phyloP scores from a whole-genome alignment of 345 rosid genomes.

The Raphanus sativus region DNA sequence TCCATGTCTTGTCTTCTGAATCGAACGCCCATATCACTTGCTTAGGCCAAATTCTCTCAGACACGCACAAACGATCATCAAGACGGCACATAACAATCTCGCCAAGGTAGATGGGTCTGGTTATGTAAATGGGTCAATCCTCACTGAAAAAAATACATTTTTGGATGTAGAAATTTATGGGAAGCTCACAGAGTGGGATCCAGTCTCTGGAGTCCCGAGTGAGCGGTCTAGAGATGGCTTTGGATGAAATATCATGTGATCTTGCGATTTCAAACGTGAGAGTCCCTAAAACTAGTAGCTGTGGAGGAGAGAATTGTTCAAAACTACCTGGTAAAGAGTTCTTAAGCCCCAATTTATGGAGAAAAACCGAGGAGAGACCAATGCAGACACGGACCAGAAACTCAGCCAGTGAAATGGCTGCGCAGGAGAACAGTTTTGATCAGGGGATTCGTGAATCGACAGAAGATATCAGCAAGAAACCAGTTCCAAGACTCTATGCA shows the following conservation, averaged over 20 bases:
- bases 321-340: constrained; percentile 82
- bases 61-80: neutral
- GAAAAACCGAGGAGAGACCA: constrained; percentile 56
- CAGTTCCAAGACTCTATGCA: constrained; percentile 35
- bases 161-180: too few species aligned
- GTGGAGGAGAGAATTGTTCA: constrained; percentile 66
- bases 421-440: constrained; percentile 32
- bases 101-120: too few species aligned
- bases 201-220: too few species aligned
- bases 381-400: constrained; percentile 18
- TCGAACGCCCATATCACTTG: neutral
- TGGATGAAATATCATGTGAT: constrained; percentile 6
- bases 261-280: constrained; percentile 73
- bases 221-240: too few species aligned
- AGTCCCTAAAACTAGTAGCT: constrained; percentile 40
- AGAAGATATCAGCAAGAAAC: constrained; percentile 39
- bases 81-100: neutral
- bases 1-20: neutral
- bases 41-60: neutral
- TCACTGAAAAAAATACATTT: too few species aligned
- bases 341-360: constrained; percentile 86
- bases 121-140: too few species aligned
- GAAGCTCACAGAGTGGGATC: too few species aligned
- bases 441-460: constrained; percentile 35
- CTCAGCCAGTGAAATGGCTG: constrained; percentile 29